phyloP scores from a whole-genome alignment of 345 rosid species.

The Brassica cretica region DNA sequence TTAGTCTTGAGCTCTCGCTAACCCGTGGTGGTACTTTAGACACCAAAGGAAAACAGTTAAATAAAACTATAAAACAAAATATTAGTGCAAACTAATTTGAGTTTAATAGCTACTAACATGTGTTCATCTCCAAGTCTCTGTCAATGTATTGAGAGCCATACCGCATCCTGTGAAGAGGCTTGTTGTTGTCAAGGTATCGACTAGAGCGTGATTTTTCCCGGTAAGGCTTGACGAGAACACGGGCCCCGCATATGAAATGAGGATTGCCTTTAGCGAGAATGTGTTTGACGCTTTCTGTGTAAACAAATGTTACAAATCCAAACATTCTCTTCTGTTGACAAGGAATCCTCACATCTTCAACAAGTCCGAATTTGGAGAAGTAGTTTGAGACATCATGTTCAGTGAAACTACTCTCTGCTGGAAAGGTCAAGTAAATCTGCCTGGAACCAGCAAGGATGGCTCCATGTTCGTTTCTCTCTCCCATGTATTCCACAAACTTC shows the following conservation, averaged over 20 bases:
- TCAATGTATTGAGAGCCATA: conserved; percentile 50
- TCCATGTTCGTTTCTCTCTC: conserved; percentile 62
- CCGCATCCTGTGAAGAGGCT: conserved; percentile 49
- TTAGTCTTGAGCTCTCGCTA: conserved; percentile 50
- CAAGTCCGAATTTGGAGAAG: conserved; percentile 81
- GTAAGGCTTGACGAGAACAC: conserved; percentile 96
- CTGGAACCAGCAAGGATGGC: conserved; percentile 66
- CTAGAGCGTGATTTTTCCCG: conserved; percentile 75
- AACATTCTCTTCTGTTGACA: conserved; percentile 94
- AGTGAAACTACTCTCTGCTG: conserved; percentile 83
- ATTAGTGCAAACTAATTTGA: neutral
- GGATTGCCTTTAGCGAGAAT: conserved; percentile 88
- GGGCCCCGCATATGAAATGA: conserved; percentile 88
- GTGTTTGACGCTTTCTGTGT: conserved; percentile 64
- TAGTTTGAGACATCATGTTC: conserved; percentile 86
- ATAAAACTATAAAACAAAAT: conserved; percentile 17
- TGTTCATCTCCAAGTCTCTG: conserved; percentile 62
- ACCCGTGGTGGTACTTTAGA: conserved; percentile 47
- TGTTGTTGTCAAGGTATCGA: conserved; percentile 63
- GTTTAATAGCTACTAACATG: conserved; percentile 40
- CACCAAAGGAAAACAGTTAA: neutral
- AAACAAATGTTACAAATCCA: conserved; percentile 85
- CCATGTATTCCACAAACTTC: conserved; percentile 52
- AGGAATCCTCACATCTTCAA: conserved; percentile 95
- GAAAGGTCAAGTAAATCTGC: conserved; percentile 95